Conservation (phyloP, 2,329 filamentous ascomycete genomes). For the Aspergillus sp. region DNA sequence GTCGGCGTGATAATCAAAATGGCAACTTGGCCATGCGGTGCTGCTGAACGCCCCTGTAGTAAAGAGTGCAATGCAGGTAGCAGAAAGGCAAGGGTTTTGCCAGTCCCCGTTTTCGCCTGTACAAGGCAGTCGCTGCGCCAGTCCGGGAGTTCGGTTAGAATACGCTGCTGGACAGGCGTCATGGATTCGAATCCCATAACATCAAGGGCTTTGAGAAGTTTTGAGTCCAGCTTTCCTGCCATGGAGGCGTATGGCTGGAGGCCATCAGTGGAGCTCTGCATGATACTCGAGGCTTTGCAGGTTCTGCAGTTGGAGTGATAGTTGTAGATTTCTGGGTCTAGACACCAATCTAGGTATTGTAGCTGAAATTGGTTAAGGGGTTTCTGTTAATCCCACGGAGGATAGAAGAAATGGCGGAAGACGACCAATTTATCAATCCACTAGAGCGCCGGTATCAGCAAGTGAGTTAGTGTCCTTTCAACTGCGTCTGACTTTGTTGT, state of each 20-base stretch:
- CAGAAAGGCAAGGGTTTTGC: conserved; percentile 52
- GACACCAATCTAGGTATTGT: neutral
- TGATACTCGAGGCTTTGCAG: neutral
- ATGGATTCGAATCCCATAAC: conserved; percentile 42
- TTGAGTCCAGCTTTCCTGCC: conserved; percentile 35
- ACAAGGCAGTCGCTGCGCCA: conserved; percentile 55
- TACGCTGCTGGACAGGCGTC: conserved; percentile 56
- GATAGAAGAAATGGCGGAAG: neutral
- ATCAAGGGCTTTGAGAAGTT: conserved; percentile 32
- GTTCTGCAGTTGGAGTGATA: neutral
- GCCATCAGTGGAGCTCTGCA: conserved; percentile 15
- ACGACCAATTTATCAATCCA: neutral
- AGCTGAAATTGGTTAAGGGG: neutral
- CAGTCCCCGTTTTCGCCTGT: conserved; percentile 53
- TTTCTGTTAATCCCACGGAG: neutral
- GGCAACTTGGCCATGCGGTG: conserved; percentile 40
- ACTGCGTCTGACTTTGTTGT: neutral
- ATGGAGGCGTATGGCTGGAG: conserved; percentile 30
- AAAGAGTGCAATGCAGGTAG: conserved; percentile 50
- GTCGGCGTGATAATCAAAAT: conserved; percentile 51
- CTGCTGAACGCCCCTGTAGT: conserved; percentile 29
- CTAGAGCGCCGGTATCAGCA: neutral
- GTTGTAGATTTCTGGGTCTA: neutral
- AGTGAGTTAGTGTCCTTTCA: neutral
- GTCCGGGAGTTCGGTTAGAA: conserved; percentile 51